phyloP scores from a whole-genome alignment of 2,329 filamentous ascomycete species.

The Venturia pyrina region DNA sequence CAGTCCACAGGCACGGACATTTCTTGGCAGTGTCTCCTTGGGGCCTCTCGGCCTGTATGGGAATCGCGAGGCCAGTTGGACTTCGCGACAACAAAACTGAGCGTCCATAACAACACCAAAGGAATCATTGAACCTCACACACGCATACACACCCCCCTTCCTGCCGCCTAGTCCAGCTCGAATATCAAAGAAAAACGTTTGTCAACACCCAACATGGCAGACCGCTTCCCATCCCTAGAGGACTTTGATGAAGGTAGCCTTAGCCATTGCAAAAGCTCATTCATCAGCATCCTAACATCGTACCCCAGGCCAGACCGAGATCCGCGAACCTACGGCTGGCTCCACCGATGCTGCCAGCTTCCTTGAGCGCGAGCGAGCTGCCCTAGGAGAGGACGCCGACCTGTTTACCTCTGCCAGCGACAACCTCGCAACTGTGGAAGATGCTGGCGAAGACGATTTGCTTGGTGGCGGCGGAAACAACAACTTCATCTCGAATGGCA shows the following conservation, averaged over 20 bases:
- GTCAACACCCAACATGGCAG: slow-evolving; percentile 31
- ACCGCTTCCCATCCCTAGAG: slow-evolving; percentile 43
- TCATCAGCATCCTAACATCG: neutral
- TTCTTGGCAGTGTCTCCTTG: neutral
- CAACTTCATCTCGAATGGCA: slow-evolving; percentile 34
- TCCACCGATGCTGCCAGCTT: slow-evolving; percentile 64
- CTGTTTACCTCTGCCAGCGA: slow-evolving; percentile 80
- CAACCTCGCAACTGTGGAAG: slow-evolving; percentile 51
- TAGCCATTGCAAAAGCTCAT: neutral
- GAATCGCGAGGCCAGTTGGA: neutral
- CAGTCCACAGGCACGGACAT: neutral
- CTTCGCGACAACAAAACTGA: neutral
- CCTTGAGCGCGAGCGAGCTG: slow-evolving; percentile 79
- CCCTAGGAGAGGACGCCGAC: slow-evolving; percentile 84
- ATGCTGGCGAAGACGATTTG: slow-evolving; percentile 58
- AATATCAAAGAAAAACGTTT: slow-evolving; percentile 12
- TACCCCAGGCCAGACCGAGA: slow-evolving; percentile 54
- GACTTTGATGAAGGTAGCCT: slow-evolving; percentile 42
- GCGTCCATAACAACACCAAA: neutral
- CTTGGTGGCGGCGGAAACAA: slow-evolving; percentile 53
- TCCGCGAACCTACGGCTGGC: slow-evolving; percentile 44
- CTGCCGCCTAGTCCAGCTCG: neutral
- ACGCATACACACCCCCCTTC: neutral
- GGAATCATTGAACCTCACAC: neutral
- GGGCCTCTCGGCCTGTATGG: neutral